phyloP scores from a whole-genome alignment of 257 asterid species.

The Solanum pennellii region DNA sequence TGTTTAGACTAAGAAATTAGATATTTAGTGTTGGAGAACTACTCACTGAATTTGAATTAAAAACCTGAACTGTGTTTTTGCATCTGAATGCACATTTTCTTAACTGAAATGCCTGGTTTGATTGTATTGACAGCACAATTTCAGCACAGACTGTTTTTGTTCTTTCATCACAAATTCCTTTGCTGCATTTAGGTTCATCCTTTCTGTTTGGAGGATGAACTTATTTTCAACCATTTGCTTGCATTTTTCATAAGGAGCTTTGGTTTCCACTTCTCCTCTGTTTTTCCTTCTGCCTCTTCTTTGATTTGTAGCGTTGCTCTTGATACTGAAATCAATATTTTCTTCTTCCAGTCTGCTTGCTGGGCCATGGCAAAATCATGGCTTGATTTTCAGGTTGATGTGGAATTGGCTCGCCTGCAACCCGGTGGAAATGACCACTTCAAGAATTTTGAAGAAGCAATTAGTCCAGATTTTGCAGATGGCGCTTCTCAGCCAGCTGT shows the following conservation, averaged over 20 bases:
- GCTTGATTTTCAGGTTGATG: conserved; percentile 92
- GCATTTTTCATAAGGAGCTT: not conserved
- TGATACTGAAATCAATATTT: not conserved
- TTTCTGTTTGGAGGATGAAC: not conserved
- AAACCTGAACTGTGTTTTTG: not conserved
- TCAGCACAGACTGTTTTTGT: not conserved
- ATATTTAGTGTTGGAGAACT: not conserved
- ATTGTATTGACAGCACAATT: not conserved
- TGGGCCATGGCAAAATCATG: conserved; percentile 99
- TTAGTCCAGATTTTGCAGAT: conserved; percentile 59
- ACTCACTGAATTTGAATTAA: not conserved
- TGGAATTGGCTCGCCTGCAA: conserved; percentile 43
- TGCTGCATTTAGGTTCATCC: not conserved
- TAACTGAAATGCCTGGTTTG: not conserved
- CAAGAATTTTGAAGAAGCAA: conserved; percentile 67
- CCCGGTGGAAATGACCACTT: conserved; percentile 53
- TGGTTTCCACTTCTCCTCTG: not conserved
- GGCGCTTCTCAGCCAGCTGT: conserved; percentile 32
- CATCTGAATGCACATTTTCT: not conserved
- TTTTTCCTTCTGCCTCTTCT: not conserved
- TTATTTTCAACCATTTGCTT: not conserved
- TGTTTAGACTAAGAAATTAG: not conserved
- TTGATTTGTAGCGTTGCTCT: not conserved
- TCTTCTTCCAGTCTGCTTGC: conserved; percentile 86
- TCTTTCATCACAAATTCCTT: not conserved